A percentile compares a stretch with the other conserved stretches of the same genome.
These are phyloP conservation scores for Ilyonectria mors-panacis DNA, from an alignment of 2,329 filamentous ascomycete genomes.

Conservation along the genomic window DNA sequence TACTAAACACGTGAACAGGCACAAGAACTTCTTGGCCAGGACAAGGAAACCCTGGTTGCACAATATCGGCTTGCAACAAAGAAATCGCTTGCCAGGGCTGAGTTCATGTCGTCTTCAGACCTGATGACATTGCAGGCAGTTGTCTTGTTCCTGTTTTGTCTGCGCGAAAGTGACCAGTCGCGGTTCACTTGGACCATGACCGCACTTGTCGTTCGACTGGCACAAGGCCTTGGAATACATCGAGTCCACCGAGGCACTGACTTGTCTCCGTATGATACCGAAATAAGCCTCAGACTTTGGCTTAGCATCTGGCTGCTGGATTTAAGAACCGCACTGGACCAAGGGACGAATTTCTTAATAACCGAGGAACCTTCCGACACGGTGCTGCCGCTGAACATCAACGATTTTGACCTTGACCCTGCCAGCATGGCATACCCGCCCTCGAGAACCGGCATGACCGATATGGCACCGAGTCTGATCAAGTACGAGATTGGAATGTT, in stretches of 20 bases:
- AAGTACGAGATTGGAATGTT: conserved; percentile 27
- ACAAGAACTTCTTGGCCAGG: conserved; percentile 20
- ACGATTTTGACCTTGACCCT: conserved; percentile 27
- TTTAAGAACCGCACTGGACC: conserved; percentile 24
- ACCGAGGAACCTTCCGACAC: not conserved
- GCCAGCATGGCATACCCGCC: not conserved
- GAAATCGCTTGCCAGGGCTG: conserved; percentile 25
- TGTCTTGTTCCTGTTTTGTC: conserved; percentile 23
- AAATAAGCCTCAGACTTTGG: conserved; percentile 31
- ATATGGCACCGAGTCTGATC: conserved; percentile 25
- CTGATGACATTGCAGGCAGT: conserved; percentile 26
- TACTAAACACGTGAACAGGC: conserved; percentile 20
- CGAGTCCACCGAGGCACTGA: conserved; percentile 1
- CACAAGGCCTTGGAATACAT: conserved; percentile 25
- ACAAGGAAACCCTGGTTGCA: conserved; percentile 25
- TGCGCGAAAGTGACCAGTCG: conserved; percentile 17
- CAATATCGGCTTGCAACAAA: conserved; percentile 24
- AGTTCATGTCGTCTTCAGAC: conserved; percentile 27
- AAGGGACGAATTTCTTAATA: conserved; percentile 23
- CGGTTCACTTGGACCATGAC: conserved; percentile 26
- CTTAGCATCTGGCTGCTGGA: conserved; percentile 29
- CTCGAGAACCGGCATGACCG: conserved; percentile 29
- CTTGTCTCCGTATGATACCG: conserved; percentile 12
- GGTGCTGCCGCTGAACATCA: conserved; percentile 25
- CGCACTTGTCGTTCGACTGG: conserved; percentile 27